These are phyloP conservation scores for Phoma herbarum DNA, from an alignment of 2,329 filamentous ascomycete genomes.

Conservation along the genomic window DNA sequence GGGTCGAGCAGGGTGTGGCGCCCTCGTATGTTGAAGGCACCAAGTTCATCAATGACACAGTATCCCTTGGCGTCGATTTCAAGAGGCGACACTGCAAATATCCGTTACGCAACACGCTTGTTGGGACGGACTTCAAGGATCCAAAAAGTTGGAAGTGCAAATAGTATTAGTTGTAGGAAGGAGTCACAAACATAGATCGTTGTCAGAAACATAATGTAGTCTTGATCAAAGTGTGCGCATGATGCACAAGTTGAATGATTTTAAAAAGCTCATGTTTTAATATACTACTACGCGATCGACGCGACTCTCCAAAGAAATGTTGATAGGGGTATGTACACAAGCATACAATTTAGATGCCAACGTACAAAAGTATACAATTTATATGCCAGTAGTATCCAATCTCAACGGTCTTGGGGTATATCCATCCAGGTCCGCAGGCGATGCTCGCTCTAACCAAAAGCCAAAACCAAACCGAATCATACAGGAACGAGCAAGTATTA, in stretches of 20 bases:
- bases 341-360: constrained; percentile 26
- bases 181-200: background rate
- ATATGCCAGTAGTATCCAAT: constrained; percentile 23
- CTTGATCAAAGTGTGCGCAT: background rate
- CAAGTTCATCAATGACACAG: constrained; percentile 50
- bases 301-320: constrained; percentile 2
- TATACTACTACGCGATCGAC: background rate
- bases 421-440: constrained; percentile 30
- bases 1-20: constrained; percentile 53
- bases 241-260: too few relatives aligned
- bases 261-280: background rate
- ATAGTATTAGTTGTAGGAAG: background rate
- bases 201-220: background rate
- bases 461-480: constrained; percentile 10
- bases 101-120: constrained; percentile 13
- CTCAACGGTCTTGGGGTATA: constrained; percentile 35
- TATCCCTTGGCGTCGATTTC: constrained; percentile 53
- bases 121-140: constrained; percentile 1
- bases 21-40: constrained; percentile 49
- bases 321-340: constrained; percentile 12
- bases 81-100: constrained; percentile 58
- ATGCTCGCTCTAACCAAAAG: constrained; percentile 22
- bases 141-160: constrained; percentile 9
- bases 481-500: constrained; percentile 27
- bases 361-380: too few relatives aligned